Base-by-base conservation (phyloP, 495 filamentous ascomycete genomes). In the Achaetomiella virescens region DNA sequence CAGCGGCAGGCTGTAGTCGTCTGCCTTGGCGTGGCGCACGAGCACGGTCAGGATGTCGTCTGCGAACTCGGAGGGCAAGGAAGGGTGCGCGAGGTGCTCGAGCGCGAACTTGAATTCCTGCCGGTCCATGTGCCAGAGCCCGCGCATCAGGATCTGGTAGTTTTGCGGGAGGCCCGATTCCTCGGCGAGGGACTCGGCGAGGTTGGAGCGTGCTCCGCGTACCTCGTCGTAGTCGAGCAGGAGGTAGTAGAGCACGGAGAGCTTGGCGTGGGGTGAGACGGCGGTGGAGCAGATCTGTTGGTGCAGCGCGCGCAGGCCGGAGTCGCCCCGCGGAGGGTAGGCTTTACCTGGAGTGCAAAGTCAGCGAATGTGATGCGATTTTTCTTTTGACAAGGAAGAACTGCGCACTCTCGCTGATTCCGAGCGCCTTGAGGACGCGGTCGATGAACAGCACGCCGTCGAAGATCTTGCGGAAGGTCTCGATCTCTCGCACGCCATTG, bases 241-340 rank as follows among this genome's bases (percentile, higher is more conserved):
- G 52, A 93, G 72, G 71, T 93, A 93, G 72, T 85, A 91, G 52
- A 93, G 72, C 43, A 90, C 76, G 11, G 87, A 86, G 61, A 88
- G 81, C 68, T 90, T 89, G 65, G 89, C 82, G 69, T 87, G 84
- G 42, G 82, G 72, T 22, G 85, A 78, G 47, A 83, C 75, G 36
- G 73, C 75, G 41, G 71, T 75, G 11, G 74, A 70, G 55, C 82
- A 77, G 53, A 93, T 85, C 35, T 81, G 77, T 25, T 78, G 67
- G 66, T 90, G 79, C 1, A 91, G 78, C 31, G 76, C 77, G 61
- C 79, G 80, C 27, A 91, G 77, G 54, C 83, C 81, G 44, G 70
- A 68, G 58, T 83, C 84, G 33, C 78, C 78, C 60, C 78, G 81
- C 0, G 89, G 87, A 17, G 89, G 89, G 66, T 91, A 93, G 37